phyloP scores from a whole-genome alignment of 2,329 filamentous ascomycete genomes.

The Gaeumannomyces tritici region DNA sequence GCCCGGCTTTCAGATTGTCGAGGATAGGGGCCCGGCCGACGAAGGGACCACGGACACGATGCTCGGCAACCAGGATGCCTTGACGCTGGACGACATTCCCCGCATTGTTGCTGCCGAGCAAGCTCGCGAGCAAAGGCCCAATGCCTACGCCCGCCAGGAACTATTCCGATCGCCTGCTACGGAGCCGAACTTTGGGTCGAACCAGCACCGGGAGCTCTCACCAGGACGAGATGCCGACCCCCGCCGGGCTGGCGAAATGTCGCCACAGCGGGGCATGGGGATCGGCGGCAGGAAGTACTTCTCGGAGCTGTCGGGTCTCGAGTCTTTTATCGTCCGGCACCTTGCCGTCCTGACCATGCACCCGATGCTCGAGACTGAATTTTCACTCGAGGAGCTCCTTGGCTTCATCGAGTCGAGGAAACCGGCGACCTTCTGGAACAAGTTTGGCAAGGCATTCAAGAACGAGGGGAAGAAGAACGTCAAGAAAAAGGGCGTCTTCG shows the following conservation, averaged over 20 bases:
- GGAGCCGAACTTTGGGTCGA: conserved; percentile 58
- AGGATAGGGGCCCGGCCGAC: conserved; percentile 62
- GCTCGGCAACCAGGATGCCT: conserved; percentile 81
- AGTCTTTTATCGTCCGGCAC: conserved; percentile 96
- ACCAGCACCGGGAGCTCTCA: conserved; percentile 39
- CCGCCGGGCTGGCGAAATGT: conserved; percentile 38
- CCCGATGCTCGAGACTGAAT: conserved; percentile 79
- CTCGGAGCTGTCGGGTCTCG: conserved; percentile 85
- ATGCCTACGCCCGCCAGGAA: conserved; percentile 64
- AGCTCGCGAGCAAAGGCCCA: conserved; percentile 79
- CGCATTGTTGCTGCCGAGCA: conserved; percentile 93
- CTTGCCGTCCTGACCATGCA: conserved; percentile 93
- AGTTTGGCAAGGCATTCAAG: conserved; percentile 93
- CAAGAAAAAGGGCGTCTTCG: conserved; percentile 93
- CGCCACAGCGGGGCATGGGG: conserved; percentile 28
- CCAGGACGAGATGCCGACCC: conserved; percentile 40
- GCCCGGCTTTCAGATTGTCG: conserved; percentile 63
- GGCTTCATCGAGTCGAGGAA: conserved; percentile 90
- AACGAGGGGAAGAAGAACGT: conserved; percentile 66
- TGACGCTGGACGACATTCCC: conserved; percentile 93
- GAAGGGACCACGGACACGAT: conserved; percentile 69
- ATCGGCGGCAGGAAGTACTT: conserved; percentile 72
- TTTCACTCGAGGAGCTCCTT: conserved; percentile 87
- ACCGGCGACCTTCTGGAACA: conserved; percentile 89
- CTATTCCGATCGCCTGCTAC: conserved; percentile 45